Evolutionary conservation across 2,329 filamentous ascomycete genomes (phyloP), one percentile per base, ranked within the genome.

Genomic region (Camillea tinctor): DNA sequence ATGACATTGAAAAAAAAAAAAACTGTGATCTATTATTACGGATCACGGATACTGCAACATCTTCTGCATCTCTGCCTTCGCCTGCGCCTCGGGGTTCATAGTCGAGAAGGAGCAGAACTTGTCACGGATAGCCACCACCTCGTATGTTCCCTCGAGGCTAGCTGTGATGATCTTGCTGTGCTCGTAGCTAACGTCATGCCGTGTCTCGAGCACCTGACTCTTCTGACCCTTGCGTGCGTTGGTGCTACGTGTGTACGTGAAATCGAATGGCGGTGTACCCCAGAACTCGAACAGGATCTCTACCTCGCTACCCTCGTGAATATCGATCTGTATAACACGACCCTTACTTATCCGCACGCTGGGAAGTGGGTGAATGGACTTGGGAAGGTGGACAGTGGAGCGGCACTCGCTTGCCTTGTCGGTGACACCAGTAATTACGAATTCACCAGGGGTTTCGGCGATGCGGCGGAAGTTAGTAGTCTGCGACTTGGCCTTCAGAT

Each of bases 61-160:
- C 72, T 81, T 74, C 71, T 77, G 70, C 52, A 80, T 78, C 65
- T 77, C 80, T 60, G 76, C 74, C 40, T 79, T 83, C 55, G 76
- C 74, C 36, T 79, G 83, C 55, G 80, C 80, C 52, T 78, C 77
- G 48, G 81, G 76, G 65, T 86, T 84, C 71, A 88, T 84, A 62
- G 88, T 94, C 52, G 91, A 91, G 75, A 96, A 97, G 23, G 92
- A 88, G 74, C 95, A 99, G 78, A 86, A 96, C 71, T 87, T 87
- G 76, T 99, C 95, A 81, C 96, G 96, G 76, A 99, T 97, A 11
- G 92, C 89, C 26, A 98, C 91, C 19, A 99, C 94, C 78, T 99
- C 95, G 73, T 99, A 99, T 66, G 93, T 97, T 54, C 95, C 95
- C 81, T 98, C 95, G 72, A 97, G 91, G 68, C 89, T 93, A 23